phyloP scores from a whole-genome alignment of 2,329 filamentous ascomycete species.

The Hymenoscyphus scutula region DNA sequence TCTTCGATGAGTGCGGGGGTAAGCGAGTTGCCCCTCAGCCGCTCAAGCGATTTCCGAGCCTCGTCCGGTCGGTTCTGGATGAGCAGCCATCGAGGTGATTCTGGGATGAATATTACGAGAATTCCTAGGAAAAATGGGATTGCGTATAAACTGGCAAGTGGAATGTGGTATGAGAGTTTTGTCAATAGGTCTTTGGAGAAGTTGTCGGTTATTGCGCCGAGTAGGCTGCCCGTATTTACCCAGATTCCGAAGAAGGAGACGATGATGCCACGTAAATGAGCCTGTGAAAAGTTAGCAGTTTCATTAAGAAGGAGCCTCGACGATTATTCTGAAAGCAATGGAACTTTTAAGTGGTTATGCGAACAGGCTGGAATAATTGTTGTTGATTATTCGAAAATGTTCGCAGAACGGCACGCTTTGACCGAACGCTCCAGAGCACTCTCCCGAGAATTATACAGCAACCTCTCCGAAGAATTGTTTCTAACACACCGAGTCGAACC shows the following conservation, averaged over 20 bases:
- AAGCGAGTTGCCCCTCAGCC: slow-evolving; percentile 4
- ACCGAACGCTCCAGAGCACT: too few species aligned
- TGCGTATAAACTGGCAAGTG: background rate
- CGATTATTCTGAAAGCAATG: too few species aligned
- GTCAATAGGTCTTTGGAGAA: slow-evolving; percentile 7
- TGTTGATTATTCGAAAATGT: too few species aligned
- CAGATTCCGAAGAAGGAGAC: slow-evolving; percentile 13
- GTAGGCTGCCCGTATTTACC: slow-evolving; percentile 10
- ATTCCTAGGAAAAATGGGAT: background rate
- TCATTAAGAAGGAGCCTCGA: background rate
- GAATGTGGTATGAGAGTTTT: background rate
- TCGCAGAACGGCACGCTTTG: too few species aligned
- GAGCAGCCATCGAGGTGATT: slow-evolving; percentile 12
- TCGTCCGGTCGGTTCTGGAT: slow-evolving; percentile 5
- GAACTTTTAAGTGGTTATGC: too few species aligned
- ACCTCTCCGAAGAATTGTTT: too few species aligned
- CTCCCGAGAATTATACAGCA: too few species aligned
- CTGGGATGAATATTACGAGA: slow-evolving; percentile 7
- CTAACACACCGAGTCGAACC: background rate
- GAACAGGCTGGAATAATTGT: too few species aligned
- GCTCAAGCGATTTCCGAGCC: slow-evolving; percentile 12
- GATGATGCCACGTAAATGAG: slow-evolving; percentile 12
- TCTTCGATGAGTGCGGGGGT: background rate
- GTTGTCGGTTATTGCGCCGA: slow-evolving; percentile 15
- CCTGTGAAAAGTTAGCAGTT: background rate